Percentiles rank a stretch among this genome's conserved stretches.
Evolutionary conservation across 164 flowering plant species (phyloP).

Genomic region (Vitis rotundifolia): DNA sequence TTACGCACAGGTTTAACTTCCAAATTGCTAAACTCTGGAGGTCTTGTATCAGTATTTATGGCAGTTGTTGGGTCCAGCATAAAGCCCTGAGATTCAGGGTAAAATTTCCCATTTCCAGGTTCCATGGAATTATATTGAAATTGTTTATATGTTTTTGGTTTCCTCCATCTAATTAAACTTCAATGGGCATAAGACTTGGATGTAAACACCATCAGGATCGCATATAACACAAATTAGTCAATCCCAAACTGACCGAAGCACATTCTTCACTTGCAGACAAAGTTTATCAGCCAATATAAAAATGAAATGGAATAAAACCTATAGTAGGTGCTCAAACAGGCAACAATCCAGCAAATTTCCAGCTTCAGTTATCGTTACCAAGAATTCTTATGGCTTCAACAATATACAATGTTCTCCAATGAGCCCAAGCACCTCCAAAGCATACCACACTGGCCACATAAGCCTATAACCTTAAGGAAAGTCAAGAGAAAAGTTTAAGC

Average conservation of each 20-base stretch:
- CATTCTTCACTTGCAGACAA: not conserved
- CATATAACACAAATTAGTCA: conserved; percentile 6
- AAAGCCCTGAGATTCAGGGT: conserved; percentile 30
- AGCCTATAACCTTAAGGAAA: not conserved
- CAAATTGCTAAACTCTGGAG: conserved; percentile 26
- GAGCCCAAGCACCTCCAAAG: conserved; percentile 1
- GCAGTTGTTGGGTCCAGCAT: conserved; percentile 28
- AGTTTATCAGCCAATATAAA: not conserved
- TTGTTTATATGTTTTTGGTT: conserved; percentile 22
- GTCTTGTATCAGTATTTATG: conserved; percentile 25
- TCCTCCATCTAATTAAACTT: conserved; percentile 5
- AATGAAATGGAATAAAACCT: not conserved
- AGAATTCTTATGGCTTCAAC: not conserved
- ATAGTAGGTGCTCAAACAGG: not conserved
- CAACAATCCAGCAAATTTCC: not conserved
- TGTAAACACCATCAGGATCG: conserved; percentile 2
- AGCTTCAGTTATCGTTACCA: not conserved
- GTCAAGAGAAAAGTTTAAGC: not conserved
- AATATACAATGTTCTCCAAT: not conserved
- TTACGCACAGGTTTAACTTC: conserved; percentile 44
- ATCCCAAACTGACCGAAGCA: not conserved
- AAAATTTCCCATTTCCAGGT: conserved; percentile 33
- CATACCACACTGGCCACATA: not conserved
- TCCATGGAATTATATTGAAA: conserved; percentile 23
- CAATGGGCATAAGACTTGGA: conserved; percentile 1